Conservation (phyloP, 495 filamentous ascomycete species). For the Talaromyces wortmannii region DNA sequence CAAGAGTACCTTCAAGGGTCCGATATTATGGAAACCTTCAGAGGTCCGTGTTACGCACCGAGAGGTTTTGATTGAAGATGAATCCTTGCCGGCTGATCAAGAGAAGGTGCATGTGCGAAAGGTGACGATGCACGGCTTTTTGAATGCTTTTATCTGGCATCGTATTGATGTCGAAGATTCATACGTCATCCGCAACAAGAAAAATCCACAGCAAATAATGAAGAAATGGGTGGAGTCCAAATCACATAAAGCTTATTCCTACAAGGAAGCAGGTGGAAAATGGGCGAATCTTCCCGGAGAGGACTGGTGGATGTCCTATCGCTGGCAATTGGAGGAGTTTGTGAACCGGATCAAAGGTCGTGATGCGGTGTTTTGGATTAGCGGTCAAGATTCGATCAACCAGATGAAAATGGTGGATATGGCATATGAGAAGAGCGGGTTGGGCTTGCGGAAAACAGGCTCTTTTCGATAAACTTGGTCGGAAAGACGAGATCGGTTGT, state of each 20-base stretch:
- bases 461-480: background rate
- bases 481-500: too few species aligned
- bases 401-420: constrained; percentile 49
- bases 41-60: constrained; percentile 9
- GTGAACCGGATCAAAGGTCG: constrained; percentile 44
- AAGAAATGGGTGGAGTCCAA: constrained; percentile 29
- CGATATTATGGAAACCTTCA: constrained; percentile 10
- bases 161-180: constrained; percentile 37
- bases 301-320: constrained; percentile 43
- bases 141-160: constrained; percentile 28
- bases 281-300: constrained; percentile 26
- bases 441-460: constrained; percentile 27
- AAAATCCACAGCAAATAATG: constrained; percentile 9
- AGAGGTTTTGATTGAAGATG: constrained; percentile 18
- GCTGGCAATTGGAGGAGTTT: constrained; percentile 49
- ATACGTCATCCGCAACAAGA: constrained; percentile 22
- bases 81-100: constrained; percentile 16
- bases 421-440: constrained; percentile 36
- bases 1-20: constrained; percentile 21
- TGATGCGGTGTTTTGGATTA: constrained; percentile 39
- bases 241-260: constrained; percentile 35
- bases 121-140: constrained; percentile 17
- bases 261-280: constrained; percentile 21
- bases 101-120: constrained; percentile 14
- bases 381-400: constrained; percentile 41